Evolutionary conservation across 768 basidiomycete species (phyloP), one percentile per base, ranked within the genome.

Genomic region (Pleurotus tuber-regium): DNA sequence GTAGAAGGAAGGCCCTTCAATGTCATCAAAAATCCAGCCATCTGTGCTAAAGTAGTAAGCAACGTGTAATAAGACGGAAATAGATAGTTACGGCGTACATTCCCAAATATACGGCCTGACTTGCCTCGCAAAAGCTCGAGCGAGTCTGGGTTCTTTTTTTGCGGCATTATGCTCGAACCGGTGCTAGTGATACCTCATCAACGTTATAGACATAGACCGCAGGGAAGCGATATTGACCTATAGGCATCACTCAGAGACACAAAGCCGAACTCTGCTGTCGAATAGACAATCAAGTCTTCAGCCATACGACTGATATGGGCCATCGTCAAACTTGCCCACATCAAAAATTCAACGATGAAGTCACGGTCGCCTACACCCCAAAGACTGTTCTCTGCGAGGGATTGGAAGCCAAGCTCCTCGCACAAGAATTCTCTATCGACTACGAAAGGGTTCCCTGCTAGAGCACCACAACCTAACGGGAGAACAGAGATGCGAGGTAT

Each of bases 111-210:
- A 23, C 97, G 86, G 4, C 97, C 97, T 26, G 89, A 82, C 70
- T 99, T 99, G 59, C 97, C 97, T 52, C 97, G 85, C 52, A 99
- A 75, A 18, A 99, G 77, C 68, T 99, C 97, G 50, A 97, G 74
- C 8, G 96, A 98, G 66, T 98, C 97, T 0, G 95, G 92, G 63
- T 98, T 98, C 73, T 98, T 99, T 75, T 99, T 98, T 66, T 98
- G 97, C 4, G 97, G 97, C 97, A 99, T 99, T 65, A 99, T 98
- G 59, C 95, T 98, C 33, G 95, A 98, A 5, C 97, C 97, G 38
- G 97, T 99, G 65, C 94, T 98, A 57, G 97, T 99, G 65, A 94
- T 98, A 57, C 9, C 43, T 57, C 19, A 33, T 25, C 47, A 48
- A 11, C 14, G 18, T 36, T 10, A 18, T 26, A 14, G 6, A 19